phyloP scores from a whole-genome alignment of 192 early-diverging fungal species.

The Mortierella hygrophila region DNA sequence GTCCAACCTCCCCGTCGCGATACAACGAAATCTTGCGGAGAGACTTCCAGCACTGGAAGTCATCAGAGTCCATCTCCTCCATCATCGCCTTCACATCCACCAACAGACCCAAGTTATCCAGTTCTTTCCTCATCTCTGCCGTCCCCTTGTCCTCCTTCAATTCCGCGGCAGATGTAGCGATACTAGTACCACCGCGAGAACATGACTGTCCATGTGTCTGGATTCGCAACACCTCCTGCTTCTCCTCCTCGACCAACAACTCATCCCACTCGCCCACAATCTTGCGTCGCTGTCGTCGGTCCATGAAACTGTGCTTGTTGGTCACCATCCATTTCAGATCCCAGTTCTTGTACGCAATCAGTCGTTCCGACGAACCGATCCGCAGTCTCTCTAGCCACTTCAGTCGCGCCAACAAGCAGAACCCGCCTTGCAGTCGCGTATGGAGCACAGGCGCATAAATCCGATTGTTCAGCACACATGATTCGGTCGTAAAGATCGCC shows the following conservation, averaged over 20 bases:
- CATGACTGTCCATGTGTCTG: not conserved
- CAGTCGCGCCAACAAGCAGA: not conserved
- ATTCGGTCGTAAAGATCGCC: not conserved
- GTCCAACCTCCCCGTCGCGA: not conserved
- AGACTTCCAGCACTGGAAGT: not conserved
- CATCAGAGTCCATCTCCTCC: slow-evolving; percentile 1
- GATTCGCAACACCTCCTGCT: not conserved
- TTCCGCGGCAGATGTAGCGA: too few species aligned
- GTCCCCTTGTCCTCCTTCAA: not conserved
- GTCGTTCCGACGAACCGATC: not conserved
- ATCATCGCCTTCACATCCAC: slow-evolving; percentile 7
- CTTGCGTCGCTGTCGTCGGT: not conserved
- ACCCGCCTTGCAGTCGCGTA: not conserved
- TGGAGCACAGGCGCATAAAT: slow-evolving; percentile 1
- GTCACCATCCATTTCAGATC: slow-evolving; percentile 4
- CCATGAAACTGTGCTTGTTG: not conserved
- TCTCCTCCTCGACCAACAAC: not conserved
- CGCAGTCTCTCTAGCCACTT: not conserved
- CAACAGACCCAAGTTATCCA: not conserved
- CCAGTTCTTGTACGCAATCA: slow-evolving; percentile 1
- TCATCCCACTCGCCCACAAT: not conserved
- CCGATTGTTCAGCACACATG: not conserved
- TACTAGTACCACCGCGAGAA: not conserved
- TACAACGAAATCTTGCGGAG: not conserved
- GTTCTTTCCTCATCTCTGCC: not conserved